Evolutionary conservation across 164 flowering plant species (phyloP), one percentile per base, ranked within the genome.

Genomic region (Echeveria elegans): DNA sequence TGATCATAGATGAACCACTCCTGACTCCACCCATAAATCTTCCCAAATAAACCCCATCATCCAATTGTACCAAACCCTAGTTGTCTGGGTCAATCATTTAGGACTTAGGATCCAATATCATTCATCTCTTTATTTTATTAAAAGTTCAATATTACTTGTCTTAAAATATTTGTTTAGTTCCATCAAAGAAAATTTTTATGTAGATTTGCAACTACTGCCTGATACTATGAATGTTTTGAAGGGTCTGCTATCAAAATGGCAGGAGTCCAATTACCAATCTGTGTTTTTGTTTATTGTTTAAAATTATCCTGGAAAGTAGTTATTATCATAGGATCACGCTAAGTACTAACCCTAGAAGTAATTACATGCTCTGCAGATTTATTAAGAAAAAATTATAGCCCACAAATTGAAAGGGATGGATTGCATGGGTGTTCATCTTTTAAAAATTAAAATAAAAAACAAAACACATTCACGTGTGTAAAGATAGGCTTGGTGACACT

Each of bases 391-490:
- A 34, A 34, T 14, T 16, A 43, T 15, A 40, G 47, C 47, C 37
- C 15, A 52, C 28, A 52, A 52, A 2, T 26, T 56, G 61, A 56
- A 28, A 56, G 31, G 12, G 61, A 56, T 56, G 61, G 19, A 15
- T 56, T 56, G 61, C 61, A 56, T 56, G 61, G 32, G 18, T 56
- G 32, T 56, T n/a, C 23, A 28, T 19, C 1, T 4, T 8, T 56
- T 11, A 29, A 11, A 6, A 11, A 26, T 56, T 10, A 28, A 56
- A 28, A 28, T 9, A 26, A 28, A 56, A 56, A 56, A 56, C 61
- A 56, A 56, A 56, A 56, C 61, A 56, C 32, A 56, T 56, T 56
- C 61, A 56, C 61, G 61, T 56, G 61, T 52, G 10, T 12, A 10
- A 28, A 56, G 61, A 9, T 14, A 56, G 19, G 6, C n/a, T 9